Percentiles rank a stretch among this genome's conserved stretches.
These are phyloP conservation scores for Candida coleopterorum DNA, from an alignment of 805 yeast genomes.

Conservation along the genomic window DNA sequence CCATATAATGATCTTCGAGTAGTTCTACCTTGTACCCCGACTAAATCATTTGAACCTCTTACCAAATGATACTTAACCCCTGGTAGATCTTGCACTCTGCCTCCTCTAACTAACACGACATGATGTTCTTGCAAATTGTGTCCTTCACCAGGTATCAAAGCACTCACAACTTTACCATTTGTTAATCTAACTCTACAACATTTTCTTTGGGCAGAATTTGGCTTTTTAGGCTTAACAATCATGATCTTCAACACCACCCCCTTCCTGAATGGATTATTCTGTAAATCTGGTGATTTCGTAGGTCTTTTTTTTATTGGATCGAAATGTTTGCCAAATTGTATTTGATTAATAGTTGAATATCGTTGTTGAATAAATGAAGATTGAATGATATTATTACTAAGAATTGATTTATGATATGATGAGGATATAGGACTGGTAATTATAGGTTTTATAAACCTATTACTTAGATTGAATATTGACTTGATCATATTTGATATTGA, in stretches of 20 bases:
- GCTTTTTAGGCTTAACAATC: slow-evolving; percentile 96
- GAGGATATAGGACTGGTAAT: slow-evolving; percentile 7
- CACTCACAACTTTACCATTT: slow-evolving; percentile 83
- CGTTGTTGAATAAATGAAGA: slow-evolving; percentile 32
- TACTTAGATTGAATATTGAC: slow-evolving; percentile 11
- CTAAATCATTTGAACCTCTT: slow-evolving; percentile 88
- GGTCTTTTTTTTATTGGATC: slow-evolving; percentile 46
- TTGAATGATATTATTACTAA: slow-evolving; percentile 12
- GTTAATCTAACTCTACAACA: slow-evolving; percentile 92
- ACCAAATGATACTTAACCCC: slow-evolving; percentile 95
- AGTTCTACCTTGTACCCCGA: slow-evolving; percentile 90
- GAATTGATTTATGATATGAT: slow-evolving; percentile 12
- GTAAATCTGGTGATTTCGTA: slow-evolving; percentile 74
- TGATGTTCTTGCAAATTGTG: slow-evolving; percentile 98
- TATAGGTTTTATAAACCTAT: slow-evolving; percentile 2
- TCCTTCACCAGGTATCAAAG: slow-evolving; percentile 97
- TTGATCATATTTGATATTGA: slow-evolving; percentile 14
- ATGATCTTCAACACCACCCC: slow-evolving; percentile 93
- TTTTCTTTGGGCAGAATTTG: slow-evolving; percentile 96
- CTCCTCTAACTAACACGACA: slow-evolving; percentile 95
- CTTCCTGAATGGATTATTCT: slow-evolving; percentile 77
- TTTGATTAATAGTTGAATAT: slow-evolving; percentile 73
- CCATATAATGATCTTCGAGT: slow-evolving; percentile 93
- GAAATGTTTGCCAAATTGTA: slow-evolving; percentile 58
- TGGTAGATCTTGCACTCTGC: slow-evolving; percentile 95